phyloP scores from a whole-genome alignment of 805 yeast genomes.

The Lipomyces yamanashiensis region DNA sequence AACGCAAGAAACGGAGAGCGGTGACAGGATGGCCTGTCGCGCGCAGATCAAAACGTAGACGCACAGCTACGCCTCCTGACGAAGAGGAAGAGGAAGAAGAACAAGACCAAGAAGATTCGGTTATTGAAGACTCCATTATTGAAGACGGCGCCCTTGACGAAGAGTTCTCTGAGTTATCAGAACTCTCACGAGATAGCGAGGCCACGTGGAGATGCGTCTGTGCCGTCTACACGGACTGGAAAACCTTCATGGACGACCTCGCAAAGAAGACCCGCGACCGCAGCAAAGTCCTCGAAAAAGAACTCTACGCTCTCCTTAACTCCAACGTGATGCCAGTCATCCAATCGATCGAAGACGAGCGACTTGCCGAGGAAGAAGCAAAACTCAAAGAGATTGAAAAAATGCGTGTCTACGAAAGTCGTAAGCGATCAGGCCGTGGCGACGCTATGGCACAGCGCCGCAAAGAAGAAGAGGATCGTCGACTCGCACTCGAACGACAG shows the following conservation, averaged over 20 bases:
- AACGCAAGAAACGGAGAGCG: constrained; percentile 20
- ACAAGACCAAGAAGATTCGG: constrained; percentile 10
- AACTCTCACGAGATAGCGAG: constrained; percentile 31
- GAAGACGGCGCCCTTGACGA: background rate
- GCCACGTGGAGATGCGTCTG: constrained; percentile 44
- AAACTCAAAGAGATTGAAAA: constrained; percentile 41
- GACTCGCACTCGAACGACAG: constrained; percentile 25
- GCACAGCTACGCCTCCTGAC: constrained; percentile 8
- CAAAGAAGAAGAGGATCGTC: constrained; percentile 39
- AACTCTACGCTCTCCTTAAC: constrained; percentile 35
- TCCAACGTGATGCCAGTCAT: constrained; percentile 42
- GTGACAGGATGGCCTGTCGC: constrained; percentile 24
- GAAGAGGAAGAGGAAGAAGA: constrained; percentile 32
- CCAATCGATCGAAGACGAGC: constrained; percentile 40
- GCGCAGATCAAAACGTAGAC: constrained; percentile 28
- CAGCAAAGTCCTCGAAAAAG: constrained; percentile 32
- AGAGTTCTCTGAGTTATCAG: constrained; percentile 18
- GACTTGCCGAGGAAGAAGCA: constrained; percentile 38
- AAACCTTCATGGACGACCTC: constrained; percentile 33
- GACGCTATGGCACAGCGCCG: constrained; percentile 39
- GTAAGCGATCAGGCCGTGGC: constrained; percentile 45
- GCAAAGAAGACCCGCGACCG: constrained; percentile 30
- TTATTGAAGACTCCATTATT: background rate
- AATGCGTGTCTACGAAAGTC: constrained; percentile 41
- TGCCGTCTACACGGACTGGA: constrained; percentile 43